These are phyloP conservation scores for Licmophora abbreviata DNA, from an alignment of 108 stramenopile genomes.

Conservation along the genomic window DNA sequence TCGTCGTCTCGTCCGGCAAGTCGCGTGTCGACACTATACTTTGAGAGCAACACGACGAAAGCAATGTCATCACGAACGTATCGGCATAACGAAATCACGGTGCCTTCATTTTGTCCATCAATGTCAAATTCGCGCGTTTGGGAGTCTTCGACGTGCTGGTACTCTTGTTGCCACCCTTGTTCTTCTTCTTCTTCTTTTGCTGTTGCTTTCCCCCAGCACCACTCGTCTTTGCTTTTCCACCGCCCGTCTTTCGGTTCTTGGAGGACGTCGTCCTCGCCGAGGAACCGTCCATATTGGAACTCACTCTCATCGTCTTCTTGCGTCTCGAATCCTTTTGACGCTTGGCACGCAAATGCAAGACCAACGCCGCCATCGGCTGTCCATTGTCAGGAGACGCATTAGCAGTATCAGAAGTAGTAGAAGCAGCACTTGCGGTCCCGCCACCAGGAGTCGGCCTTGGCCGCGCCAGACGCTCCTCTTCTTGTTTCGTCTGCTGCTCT, in stretches of 20 bases:
- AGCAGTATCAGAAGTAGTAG: conserved; percentile 6
- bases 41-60: too few relatives aligned
- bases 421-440: conserved; percentile 3
- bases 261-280: neutral
- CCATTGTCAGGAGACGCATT: conserved; percentile 4
- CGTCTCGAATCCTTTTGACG: conserved; percentile 28
- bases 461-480: conserved; percentile 34
- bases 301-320: conserved; percentile 17
- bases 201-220: neutral
- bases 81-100: too few relatives aligned
- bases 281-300: conserved; percentile 15
- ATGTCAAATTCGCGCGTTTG: too few relatives aligned
- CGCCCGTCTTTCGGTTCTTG: neutral
- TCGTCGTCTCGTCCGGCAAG: too few relatives aligned
- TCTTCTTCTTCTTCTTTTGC: conserved; percentile 1
- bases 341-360: conserved; percentile 38
- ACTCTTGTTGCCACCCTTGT: conserved; percentile 3
- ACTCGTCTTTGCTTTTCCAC: neutral
- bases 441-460: conserved; percentile 54
- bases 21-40: too few relatives aligned
- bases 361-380: conserved; percentile 30
- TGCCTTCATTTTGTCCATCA: too few relatives aligned
- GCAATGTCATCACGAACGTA: too few relatives aligned
- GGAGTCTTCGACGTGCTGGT: too few relatives aligned
- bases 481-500: conserved; percentile 12